Evolutionary conservation across 176 grass and related monocot genomes (phyloP).

Genomic region (Musa beccarii): DNA sequence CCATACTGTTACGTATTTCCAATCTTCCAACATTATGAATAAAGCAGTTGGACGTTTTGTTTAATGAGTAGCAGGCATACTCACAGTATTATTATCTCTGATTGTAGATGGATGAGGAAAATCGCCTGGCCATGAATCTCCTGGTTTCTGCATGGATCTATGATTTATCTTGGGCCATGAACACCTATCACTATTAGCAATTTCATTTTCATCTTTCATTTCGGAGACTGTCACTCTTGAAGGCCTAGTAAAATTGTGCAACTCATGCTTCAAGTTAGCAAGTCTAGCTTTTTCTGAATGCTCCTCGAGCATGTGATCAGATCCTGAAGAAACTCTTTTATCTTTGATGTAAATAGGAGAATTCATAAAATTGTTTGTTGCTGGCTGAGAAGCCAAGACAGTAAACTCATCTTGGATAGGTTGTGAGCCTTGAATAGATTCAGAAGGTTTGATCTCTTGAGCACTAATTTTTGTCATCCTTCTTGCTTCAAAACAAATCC

Average conservation of each 20-base stretch:
- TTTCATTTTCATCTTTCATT: neutral
- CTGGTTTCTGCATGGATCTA: neutral
- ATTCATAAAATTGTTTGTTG: neutral
- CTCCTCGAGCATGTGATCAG: neutral
- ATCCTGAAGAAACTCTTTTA: neutral
- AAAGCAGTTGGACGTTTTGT: neutral
- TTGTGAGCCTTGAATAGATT: neutral
- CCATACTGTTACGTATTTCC: neutral
- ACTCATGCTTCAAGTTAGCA: neutral
- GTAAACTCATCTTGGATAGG: neutral
- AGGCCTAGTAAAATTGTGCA: neutral
- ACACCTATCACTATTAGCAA: neutral
- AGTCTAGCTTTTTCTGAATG: neutral
- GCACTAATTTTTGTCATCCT: neutral
- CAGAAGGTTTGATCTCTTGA: neutral
- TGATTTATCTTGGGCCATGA: neutral
- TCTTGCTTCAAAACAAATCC: neutral
- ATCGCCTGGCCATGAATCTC: neutral
- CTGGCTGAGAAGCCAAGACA: neutral
- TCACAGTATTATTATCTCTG: neutral
- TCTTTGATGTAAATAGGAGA: neutral
- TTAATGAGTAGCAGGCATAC: neutral
- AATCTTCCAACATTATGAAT: conserved; percentile 5
- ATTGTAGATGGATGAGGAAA: neutral
- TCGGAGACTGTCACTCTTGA: neutral